phyloP scores from a whole-genome alignment of 129 eudicot species.

The Arctium lappa region DNA sequence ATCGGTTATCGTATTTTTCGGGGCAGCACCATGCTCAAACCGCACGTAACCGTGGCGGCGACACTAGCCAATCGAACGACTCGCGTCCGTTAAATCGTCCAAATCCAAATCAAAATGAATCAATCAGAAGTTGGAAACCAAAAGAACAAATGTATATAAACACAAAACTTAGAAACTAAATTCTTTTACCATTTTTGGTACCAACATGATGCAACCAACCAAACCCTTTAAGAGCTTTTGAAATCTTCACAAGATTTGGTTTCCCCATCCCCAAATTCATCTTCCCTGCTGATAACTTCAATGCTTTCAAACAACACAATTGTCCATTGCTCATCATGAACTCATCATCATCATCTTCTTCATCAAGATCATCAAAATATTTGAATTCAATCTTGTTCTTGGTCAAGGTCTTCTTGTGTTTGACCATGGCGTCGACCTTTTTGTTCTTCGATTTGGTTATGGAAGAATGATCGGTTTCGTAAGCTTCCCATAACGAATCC shows the following conservation, averaged over 20 bases:
- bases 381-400: constrained; percentile 31
- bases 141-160: background rate
- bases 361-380: constrained; percentile 17
- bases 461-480: constrained; percentile 44
- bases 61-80: background rate
- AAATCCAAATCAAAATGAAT: background rate
- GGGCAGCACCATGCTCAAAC: no score
- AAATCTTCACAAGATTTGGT: constrained; percentile 67
- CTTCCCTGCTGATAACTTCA: constrained; percentile 87
- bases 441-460: constrained; percentile 19
- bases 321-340: constrained; percentile 40
- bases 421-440: background rate
- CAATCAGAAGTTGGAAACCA: background rate
- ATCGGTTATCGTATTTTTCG: no score
- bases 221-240: constrained; percentile 80
- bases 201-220: constrained; percentile 78
- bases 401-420: constrained; percentile 20
- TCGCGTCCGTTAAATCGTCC: background rate
- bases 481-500: constrained; percentile 89
- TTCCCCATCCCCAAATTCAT: constrained; percentile 92
- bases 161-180: background rate
- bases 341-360: constrained; percentile 41
- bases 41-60: background rate
- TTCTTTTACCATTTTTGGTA: constrained; percentile 58
- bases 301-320: constrained; percentile 80